Base-by-base conservation (phyloP, 768 basidiomycete genomes). In the Cystobasidium onofrii region DNA sequence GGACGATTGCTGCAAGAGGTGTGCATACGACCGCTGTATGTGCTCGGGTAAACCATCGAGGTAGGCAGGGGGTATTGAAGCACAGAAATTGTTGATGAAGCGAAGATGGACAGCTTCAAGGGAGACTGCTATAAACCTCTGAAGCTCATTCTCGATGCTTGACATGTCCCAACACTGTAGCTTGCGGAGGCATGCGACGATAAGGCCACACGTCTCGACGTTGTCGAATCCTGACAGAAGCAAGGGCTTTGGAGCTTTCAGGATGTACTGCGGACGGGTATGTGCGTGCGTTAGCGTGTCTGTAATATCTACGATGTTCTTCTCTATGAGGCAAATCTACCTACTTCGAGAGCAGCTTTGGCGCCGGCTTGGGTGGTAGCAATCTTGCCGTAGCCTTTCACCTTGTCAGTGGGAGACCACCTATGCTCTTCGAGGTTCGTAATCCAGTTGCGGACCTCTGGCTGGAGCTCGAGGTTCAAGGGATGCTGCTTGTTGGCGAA, bases 151-250 rank as follows among this genome's bases (percentile, higher is more conserved):
- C 13, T 34, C 33, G 29, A 64, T 64, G 63, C 63, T 64, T 27
- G 63, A 64, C 63, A 36, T 43, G 63, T 43, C 39, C 33, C 39
- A 43, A 34, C 63, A 64, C 33, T 64, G 63, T 31, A 64, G 63
- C 63, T 64, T 64, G 9, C 63, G 63, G 20, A 64, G n/a, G 23
- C 63, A 64, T 6, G 63, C 63, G 9, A 64, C 31, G 9, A 64
- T 17, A 25, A 64, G 31, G 7, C 25, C 63, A 13, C 25, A 34
- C 20, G 63, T 41, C n/a, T 64, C 63, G 25, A 64, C 39, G 25
- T 43, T 43, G n/a, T 64, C 63, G 63, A 64, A 64, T 31, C 63
- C 63, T 27, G 63, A 34, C 12, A 64, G 33, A 17, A 64, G 39
- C 12, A 64, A 4, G 6, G 63, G 63, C 33, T 64, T 64, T 12